Evolutionary conservation across 352 stramenopile genomes (phyloP).

Genomic region (Phytopythium ostracodes): DNA sequence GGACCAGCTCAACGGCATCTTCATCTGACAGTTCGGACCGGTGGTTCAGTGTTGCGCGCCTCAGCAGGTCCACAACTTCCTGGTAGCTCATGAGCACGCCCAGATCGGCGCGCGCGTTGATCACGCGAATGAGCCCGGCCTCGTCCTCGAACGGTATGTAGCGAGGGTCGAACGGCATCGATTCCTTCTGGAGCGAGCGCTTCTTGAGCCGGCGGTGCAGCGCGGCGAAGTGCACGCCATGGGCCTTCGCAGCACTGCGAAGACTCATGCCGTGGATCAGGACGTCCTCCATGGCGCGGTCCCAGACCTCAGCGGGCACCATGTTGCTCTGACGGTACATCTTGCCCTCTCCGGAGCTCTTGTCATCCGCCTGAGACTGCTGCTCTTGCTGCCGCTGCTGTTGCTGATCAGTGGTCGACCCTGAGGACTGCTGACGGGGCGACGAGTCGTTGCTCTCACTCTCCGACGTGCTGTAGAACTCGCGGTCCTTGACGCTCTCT

Average conservation of each 20-base stretch:
- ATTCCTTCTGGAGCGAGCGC: slow-evolving; percentile 39
- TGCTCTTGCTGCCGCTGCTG: slow-evolving; percentile 6
- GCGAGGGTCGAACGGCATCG: slow-evolving; percentile 33
- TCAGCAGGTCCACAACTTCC: slow-evolving; percentile 59
- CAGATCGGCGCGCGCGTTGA: slow-evolving; percentile 62
- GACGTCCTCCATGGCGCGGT: slow-evolving; percentile 63
- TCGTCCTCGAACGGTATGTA: slow-evolving; percentile 74
- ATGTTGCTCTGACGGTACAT: slow-evolving; percentile 51
- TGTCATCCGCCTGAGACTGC: slow-evolving; percentile 12
- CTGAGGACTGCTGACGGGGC: slow-evolving; percentile 11
- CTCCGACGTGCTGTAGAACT: slow-evolving; percentile 22
- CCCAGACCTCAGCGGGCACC: slow-evolving; percentile 56
- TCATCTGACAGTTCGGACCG: slow-evolving; percentile 32
- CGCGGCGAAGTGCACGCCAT: slow-evolving; percentile 65
- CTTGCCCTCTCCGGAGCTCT: slow-evolving; percentile 19
- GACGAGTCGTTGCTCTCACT: slow-evolving; percentile 20
- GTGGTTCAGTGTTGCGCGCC: slow-evolving; percentile 60
- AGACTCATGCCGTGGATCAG: slow-evolving; percentile 69
- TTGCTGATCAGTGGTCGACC: neutral
- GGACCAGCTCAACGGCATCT: slow-evolving; percentile 33
- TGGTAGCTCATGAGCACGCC: slow-evolving; percentile 67
- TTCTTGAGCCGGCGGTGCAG: slow-evolving; percentile 70
- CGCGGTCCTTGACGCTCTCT: slow-evolving; percentile 11
- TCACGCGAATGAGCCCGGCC: slow-evolving; percentile 60
- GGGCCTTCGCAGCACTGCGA: slow-evolving; percentile 49